A percentile compares a stretch with the other conserved stretches of the same genome.
These are phyloP conservation scores for Syzygium aromaticum DNA, from an alignment of 345 rosid genomes.

Conservation along the genomic window DNA sequence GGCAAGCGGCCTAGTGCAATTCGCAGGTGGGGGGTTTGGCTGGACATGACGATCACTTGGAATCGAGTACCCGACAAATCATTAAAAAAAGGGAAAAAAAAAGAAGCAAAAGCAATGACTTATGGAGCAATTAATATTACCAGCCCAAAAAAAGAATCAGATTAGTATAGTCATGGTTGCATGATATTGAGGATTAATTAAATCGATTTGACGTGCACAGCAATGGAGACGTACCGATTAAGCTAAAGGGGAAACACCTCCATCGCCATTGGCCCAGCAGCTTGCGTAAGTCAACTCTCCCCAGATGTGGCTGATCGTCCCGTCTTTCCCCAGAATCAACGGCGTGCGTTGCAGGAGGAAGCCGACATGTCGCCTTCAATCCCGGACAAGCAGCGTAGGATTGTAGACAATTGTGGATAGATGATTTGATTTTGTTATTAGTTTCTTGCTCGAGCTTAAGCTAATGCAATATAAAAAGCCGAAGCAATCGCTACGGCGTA, in stretches of 20 bases:
- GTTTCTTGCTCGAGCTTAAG: neutral
- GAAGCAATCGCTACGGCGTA: too few species aligned
- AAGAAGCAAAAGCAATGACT: neutral
- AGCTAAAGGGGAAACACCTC: neutral
- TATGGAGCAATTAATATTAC: neutral
- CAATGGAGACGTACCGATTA: neutral
- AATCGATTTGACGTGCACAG: neutral
- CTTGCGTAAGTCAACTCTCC: neutral
- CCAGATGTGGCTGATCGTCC: neutral
- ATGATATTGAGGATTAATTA: neutral
- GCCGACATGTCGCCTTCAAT: neutral
- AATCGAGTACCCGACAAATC: neutral
- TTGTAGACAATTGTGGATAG: rapidly evolving
- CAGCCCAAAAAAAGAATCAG: neutral
- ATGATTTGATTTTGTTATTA: neutral
- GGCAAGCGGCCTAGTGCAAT: neutral
- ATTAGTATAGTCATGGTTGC: neutral
- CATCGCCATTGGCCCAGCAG: neutral
- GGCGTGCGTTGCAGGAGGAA: neutral
- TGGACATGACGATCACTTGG: neutral
- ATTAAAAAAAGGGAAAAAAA: neutral
- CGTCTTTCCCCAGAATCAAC: neutral
- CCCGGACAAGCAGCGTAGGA: neutral
- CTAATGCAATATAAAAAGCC: neutral
- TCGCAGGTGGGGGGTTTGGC: neutral